Percentiles rank a stretch among this genome's conserved stretches.
Evolutionary conservation across 2,329 filamentous ascomycete species (phyloP).

Genomic region (Aphanocladium album): DNA sequence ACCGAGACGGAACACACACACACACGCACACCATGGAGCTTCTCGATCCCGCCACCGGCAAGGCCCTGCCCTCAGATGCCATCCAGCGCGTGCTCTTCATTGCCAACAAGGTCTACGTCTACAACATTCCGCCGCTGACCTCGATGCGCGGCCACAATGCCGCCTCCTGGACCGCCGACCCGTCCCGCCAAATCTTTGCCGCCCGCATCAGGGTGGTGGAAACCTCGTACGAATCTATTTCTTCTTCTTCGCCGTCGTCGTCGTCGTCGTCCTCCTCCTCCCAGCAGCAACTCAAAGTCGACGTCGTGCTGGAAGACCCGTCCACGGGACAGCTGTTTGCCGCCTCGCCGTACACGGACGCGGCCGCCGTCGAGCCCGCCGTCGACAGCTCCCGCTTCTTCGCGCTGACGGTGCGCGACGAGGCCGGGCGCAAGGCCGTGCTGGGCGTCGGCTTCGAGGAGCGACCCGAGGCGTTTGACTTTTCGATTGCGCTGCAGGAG

Average conservation of each 20-base stretch:
- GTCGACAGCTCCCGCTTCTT: slow-evolving; percentile 81
- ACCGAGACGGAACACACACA: background rate
- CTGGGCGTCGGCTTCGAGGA: slow-evolving; percentile 87
- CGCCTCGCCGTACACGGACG: slow-evolving; percentile 68
- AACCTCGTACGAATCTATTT: slow-evolving; percentile 57
- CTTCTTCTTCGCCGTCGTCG: too few relatives aligned
- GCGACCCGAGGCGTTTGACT: slow-evolving; percentile 79
- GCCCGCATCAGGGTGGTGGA: slow-evolving; percentile 75
- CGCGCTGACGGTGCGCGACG: slow-evolving; percentile 73
- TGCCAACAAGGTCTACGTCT: slow-evolving; percentile 71
- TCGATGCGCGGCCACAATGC: slow-evolving; percentile 77
- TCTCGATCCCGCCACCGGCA: slow-evolving; percentile 67
- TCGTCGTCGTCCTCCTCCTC: slow-evolving; percentile 21
- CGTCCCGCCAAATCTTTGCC: slow-evolving; percentile 76
- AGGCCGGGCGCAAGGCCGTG: slow-evolving; percentile 68
- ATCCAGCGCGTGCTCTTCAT: slow-evolving; percentile 84
- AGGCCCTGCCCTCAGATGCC: slow-evolving; percentile 63
- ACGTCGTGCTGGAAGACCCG: slow-evolving; percentile 75
- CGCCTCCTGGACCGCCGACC: slow-evolving; percentile 67
- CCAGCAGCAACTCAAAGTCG: slow-evolving; percentile 59
- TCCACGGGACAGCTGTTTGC: slow-evolving; percentile 72
- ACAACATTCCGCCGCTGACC: slow-evolving; percentile 76
- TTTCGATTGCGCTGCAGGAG: slow-evolving; percentile 75
- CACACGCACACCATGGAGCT: slow-evolving; percentile 47
- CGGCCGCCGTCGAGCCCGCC: slow-evolving; percentile 67